Evolutionary conservation across 768 basidiomycete species (phyloP), one percentile per base, ranked within the genome.

Genomic region (Udeniomyces megalosporus): DNA sequence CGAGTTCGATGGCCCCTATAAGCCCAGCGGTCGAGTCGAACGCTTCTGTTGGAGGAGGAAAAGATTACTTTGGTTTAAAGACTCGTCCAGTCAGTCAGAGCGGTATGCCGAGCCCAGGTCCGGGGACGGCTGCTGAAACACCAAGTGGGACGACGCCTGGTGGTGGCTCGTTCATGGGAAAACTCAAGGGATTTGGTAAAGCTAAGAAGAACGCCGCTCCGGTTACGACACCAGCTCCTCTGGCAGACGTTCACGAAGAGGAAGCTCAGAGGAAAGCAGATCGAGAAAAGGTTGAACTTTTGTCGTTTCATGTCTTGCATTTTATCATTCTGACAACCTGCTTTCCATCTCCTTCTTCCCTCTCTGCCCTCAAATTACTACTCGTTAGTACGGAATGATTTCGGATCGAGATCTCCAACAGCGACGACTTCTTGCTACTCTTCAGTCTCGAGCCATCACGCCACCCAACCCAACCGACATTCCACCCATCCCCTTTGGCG

Each of bases 391-490:
- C 28, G 51, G 42, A 15, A 28, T 26, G n/a, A 28, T 65, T 7
- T 42, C 58, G 6, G 42, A 42, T 11, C 28, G 42, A 6, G 63
- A 65, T 24, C 44, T 51, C 34, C 51, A 60, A 32, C 76, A 76
- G 46, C 67, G 73, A 15, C 62, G 57, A 2, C 68, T 75, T 35
- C 71, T 76, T 46, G 71, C 73, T 52, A 67, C 69, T 12, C 70
- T 77, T 52, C 70, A 75, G 45, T 66, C 74, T 0, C 72, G 71
- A 8, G 69, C 75, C 5, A 71, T 77, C 66, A 67, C 70, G 11
- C 88, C 89, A 4, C 87, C 92, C 1, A 68, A 81, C 0, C 79
- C 82, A 2, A 72, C 73, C 47, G 93, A 97, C 49, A 83, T 81
- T 0, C 93, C 93, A 0, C 77, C 78, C 0, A 72, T 87, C 28